Evolutionary conservation across 176 grass and related monocot genomes (phyloP), one percentile per base, ranked within the genome.

Genomic region (Elymus sibiricus): DNA sequence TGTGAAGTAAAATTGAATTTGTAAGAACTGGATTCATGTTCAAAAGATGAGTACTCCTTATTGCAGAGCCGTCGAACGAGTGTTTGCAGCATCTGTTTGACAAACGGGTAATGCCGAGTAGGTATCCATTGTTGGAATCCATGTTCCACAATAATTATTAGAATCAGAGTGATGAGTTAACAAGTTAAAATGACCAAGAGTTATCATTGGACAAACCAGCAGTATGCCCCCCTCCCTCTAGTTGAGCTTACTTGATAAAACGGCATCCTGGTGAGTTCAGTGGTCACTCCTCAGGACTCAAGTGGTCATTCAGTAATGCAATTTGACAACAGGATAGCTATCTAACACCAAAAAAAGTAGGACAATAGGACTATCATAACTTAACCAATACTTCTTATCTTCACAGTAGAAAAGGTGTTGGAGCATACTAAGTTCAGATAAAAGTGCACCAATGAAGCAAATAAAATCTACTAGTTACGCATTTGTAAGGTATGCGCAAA

Each of bases 1-100:
- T 99, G 94, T 55, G 31, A 86, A 78, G 67, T 9, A 28, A 81
- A 83, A 22, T 11, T 22, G 29, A 78, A 60, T 56, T 56, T 72
- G 69, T 85, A 56, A 26, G 34, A 19, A 26, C 16, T 22, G 32
- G 24, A 86, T 44, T 74, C 16, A 75, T 17, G 75, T 64, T 74
- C 24, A 66, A 64, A 56, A 31, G 11, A 25, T 65, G 60, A 49
- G 1, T 14, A 49, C 46, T 46, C 44, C 12, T 49, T 17, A 64
- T 16, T 26, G 64, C 49, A 38, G 26, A 5, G 1, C 16, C 1
- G 6, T 53, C 6, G 27, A 64, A 21, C 24, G 17, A 11, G 40
- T 17, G 24, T 70, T 39, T 31, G 22, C 32, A 70, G 26, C 6
- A 59, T 68, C 21, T 17, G 55, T 81, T 26, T 24, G 42, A 70